Evolutionary conservation across 2,329 filamentous ascomycete genomes (phyloP).

Genomic region (Pseudogymnoascus sp.): DNA sequence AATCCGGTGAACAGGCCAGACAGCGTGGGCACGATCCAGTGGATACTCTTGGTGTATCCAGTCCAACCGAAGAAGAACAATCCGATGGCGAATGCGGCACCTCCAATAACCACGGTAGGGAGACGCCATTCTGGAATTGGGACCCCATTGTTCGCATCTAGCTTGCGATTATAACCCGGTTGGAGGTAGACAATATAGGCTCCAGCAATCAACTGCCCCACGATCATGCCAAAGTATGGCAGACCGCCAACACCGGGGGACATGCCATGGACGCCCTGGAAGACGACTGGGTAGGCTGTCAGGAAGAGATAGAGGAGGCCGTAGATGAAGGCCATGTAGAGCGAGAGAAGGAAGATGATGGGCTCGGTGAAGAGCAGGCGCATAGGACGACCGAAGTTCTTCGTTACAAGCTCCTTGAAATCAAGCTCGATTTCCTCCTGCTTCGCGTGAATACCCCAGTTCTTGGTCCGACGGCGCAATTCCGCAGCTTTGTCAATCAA

Average conservation of each 20-base stretch:
- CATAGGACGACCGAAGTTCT: conserved; percentile 37
- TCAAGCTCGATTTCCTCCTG: conserved; percentile 65
- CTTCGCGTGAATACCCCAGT: conserved; percentile 65
- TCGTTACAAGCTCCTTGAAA: conserved; percentile 52
- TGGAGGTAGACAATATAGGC: conserved; percentile 54
- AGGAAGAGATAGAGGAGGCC: conserved; percentile 77
- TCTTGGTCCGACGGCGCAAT: conserved; percentile 54
- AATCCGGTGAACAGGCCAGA: conserved; percentile 62
- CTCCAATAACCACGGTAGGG: conserved; percentile 52
- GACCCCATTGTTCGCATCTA: conserved; percentile 58
- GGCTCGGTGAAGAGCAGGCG: conserved; percentile 55
- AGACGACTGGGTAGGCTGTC: conserved; percentile 77
- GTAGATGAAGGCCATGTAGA: conserved; percentile 72
- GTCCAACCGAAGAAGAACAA: conserved; percentile 77
- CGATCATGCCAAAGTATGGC: conserved; percentile 78
- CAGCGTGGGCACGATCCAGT: conserved; percentile 57
- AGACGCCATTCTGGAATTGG: conserved; percentile 61
- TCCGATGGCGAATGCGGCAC: conserved; percentile 52
- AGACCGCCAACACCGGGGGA: conserved; percentile 63
- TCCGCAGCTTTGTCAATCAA: conserved; percentile 53
- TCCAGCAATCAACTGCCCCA: conserved; percentile 63
- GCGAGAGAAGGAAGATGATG: conserved; percentile 58
- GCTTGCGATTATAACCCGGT: conserved; percentile 60
- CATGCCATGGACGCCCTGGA: conserved; percentile 65
- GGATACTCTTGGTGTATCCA: conserved; percentile 47